Base-by-base conservation (phyloP, 2,329 filamentous ascomycete genomes). In the Neofusicoccum ribis region DNA sequence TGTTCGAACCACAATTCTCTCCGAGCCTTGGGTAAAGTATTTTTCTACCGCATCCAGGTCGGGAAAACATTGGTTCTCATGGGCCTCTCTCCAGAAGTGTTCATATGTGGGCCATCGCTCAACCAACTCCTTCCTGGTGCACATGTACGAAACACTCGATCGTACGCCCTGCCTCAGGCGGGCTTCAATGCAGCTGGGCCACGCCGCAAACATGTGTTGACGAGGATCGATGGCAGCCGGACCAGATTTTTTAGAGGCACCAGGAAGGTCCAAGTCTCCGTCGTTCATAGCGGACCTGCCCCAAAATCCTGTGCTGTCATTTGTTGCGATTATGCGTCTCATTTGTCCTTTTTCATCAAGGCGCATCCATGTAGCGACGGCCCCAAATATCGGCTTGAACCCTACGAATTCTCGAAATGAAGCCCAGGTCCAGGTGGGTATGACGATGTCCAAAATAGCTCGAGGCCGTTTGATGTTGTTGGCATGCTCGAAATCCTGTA, bases 81-180 rank as follows among this genome's bases (percentile, higher is more conserved):
- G 50, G 2, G 34, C 50, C 17, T 54, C 50, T 54, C 17, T 54
- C 50, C 50, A 39, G 36, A 54, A 54, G 20, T 54, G 8, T 27
- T 1, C 36, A 2, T 54, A 54, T 5, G 31, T 39, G 1, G 34
- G 34, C 50, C 50, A 54, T 54, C 9, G 34, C 11, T 41, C 15
- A 20, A 1, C 1, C 9, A 15, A 1, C 36, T 41, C n/a, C 7
- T 3, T n/a, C 4, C n/a, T 2, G 7, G 44, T 47, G 17, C 44
- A 27, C 3, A 8, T 9, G 1, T 12, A 5, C 4, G 5, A 5
- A 11, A 11, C 14, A 3, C 49, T 27, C 6, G 17, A 11, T 34
- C 14, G 0, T 5, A 12, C 3, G 34, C 34, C 23, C 50, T 1
- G 36, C 6, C 8, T n/a, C 0, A 39, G n/a, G 2, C 7, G 50